Conservation (phyloP, 1,284 basidiomycete species). For the Heterobasidion irregulare region DNA sequence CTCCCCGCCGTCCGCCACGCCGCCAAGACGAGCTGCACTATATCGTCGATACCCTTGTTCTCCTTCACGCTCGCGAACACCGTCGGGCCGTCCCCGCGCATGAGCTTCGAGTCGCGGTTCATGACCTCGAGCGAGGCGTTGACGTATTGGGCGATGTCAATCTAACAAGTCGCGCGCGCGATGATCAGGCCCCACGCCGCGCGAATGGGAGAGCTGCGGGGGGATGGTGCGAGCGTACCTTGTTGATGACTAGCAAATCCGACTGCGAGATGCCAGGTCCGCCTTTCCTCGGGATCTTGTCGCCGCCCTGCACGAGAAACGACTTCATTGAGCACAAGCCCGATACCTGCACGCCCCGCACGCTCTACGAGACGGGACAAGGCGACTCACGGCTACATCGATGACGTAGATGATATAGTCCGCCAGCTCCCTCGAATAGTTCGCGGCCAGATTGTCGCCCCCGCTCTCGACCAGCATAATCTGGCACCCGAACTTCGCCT, state of each 20-base stretch:
- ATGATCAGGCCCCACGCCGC: neutral
- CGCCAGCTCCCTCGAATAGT: slow-evolving; percentile 92
- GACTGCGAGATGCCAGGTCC: slow-evolving; percentile 96
- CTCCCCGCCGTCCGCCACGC: slow-evolving; percentile 80
- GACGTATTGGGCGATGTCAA: slow-evolving; percentile 88
- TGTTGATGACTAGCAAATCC: slow-evolving; percentile 93
- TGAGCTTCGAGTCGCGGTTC: slow-evolving; percentile 86
- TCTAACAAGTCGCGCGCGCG: slow-evolving; percentile 36
- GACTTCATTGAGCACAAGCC: neutral
- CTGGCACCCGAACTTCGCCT: slow-evolving; percentile 82
- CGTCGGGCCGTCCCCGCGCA: slow-evolving; percentile 93
- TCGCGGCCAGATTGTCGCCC: slow-evolving; percentile 93
- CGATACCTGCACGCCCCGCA: neutral
- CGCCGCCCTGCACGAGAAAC: slow-evolving; percentile 62
- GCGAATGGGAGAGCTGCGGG: neutral
- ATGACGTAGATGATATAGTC: slow-evolving; percentile 98
- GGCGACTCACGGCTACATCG: slow-evolving; percentile 59
- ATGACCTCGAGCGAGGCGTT: slow-evolving; percentile 93
- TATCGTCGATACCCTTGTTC: slow-evolving; percentile 74
- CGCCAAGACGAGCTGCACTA: slow-evolving; percentile 76
- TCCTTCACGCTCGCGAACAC: slow-evolving; percentile 86
- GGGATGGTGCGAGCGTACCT: slow-evolving; percentile 37
- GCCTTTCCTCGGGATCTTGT: slow-evolving; percentile 97
- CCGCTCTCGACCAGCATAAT: slow-evolving; percentile 91
- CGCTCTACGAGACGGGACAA: neutral